Evolutionary conservation across 768 basidiomycete species (phyloP).

Genomic region (Sistotremastrum niveocremeum): DNA sequence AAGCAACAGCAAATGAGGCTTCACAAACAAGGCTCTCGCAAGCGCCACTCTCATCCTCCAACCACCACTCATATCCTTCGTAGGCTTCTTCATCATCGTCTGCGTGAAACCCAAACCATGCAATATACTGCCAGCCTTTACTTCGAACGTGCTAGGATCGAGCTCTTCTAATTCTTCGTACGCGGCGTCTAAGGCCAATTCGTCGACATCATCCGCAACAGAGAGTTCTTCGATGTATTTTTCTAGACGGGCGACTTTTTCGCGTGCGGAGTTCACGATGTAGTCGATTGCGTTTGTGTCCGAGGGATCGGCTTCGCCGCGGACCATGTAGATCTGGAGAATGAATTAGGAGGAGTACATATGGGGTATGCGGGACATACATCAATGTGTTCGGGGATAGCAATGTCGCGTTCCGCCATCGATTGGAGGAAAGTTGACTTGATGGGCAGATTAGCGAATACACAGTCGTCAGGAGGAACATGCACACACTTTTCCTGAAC

Average conservation of each 20-base stretch:
- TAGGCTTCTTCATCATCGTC: conserved; percentile 90
- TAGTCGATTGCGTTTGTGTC: conserved; percentile 95
- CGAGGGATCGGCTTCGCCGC: conserved; percentile 91
- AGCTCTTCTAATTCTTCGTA: conserved; percentile 97
- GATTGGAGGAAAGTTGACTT: conserved; percentile 95
- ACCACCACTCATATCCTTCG: conserved; percentile 98
- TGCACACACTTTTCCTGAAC: conserved; percentile 80
- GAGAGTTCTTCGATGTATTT: conserved; percentile 89
- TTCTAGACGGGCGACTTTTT: conserved; percentile 89
- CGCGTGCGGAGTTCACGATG: conserved; percentile 83
- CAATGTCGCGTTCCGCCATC: conserved; percentile 88
- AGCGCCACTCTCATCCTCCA: conserved; percentile 99
- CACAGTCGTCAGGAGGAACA: conserved; percentile 1
- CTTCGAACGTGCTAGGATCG: conserved; percentile 90
- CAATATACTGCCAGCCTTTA: conserved; percentile 91
- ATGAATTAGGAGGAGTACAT: background rate
- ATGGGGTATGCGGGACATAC: conserved; percentile 14
- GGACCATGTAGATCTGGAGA: conserved; percentile 74
- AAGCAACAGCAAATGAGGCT: conserved; percentile 87
- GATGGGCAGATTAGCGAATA: conserved; percentile 1
- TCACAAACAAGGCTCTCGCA: conserved; percentile 89
- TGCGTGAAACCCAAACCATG: conserved; percentile 90
- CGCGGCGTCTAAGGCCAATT: conserved; percentile 70
- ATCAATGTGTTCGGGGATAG: conserved; percentile 90
- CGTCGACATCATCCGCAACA: conserved; percentile 80